Conservation (phyloP, 805 yeast species). For the Lachancea sp. region DNA sequence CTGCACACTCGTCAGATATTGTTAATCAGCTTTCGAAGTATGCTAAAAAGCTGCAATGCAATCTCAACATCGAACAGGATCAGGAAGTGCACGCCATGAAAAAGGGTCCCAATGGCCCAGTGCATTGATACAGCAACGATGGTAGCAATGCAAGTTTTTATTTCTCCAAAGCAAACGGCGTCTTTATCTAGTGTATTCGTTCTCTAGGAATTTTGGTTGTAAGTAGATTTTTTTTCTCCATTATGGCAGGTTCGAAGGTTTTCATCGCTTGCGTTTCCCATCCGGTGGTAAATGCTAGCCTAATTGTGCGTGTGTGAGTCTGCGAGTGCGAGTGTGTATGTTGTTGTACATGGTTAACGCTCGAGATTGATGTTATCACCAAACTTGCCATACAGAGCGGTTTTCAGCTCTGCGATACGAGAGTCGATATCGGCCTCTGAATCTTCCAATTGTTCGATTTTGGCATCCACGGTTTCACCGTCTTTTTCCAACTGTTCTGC, state of each 20-base stretch:
- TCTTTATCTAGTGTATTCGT: too few species aligned
- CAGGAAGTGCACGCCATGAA: slow-evolving; percentile 23
- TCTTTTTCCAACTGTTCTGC: slow-evolving; percentile 62
- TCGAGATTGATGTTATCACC: slow-evolving; percentile 87
- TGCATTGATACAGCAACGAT: not conserved
- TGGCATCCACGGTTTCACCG: slow-evolving; percentile 44
- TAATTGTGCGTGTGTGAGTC: too few species aligned
- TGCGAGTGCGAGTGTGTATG: too few species aligned
- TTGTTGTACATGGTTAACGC: slow-evolving; percentile 29
- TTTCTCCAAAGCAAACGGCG: too few species aligned
- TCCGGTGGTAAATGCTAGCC: too few species aligned
- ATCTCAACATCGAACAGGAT: slow-evolving; percentile 24
- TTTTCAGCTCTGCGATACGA: slow-evolving; percentile 56
- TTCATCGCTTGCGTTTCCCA: not conserved
- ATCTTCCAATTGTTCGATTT: slow-evolving; percentile 41
- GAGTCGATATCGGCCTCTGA: slow-evolving; percentile 48
- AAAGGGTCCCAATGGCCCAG: slow-evolving; percentile 1
- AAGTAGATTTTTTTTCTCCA: not conserved
- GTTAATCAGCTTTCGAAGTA: slow-evolving; percentile 14
- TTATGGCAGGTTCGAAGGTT: not conserved
- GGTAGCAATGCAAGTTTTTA: too few species aligned
- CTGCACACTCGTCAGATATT: slow-evolving; percentile 20
- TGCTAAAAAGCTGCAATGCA: slow-evolving; percentile 17
- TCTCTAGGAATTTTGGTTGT: too few species aligned
- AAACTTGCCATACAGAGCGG: slow-evolving; percentile 75